phyloP scores from a whole-genome alignment of 2,329 filamentous ascomycete species.

The Pseudocercospora eumusae region DNA sequence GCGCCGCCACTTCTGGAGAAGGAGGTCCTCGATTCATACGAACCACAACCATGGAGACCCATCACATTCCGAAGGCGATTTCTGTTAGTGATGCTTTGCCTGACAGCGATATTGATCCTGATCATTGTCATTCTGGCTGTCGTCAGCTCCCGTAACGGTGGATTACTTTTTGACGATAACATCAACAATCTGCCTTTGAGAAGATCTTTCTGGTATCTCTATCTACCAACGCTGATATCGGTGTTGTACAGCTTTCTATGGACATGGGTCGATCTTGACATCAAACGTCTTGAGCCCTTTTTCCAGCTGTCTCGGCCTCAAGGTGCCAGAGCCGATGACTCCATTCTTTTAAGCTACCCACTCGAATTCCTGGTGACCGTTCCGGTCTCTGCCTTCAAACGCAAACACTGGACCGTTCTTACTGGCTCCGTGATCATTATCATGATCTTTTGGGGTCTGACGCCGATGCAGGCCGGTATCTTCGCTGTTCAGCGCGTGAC shows the following conservation, averaged over 20 bases:
- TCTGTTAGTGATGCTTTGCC: conserved; percentile 41
- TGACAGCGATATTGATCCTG: conserved; percentile 40
- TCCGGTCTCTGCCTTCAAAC: conserved; percentile 44
- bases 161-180: conserved; percentile 41
- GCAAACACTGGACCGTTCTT: conserved; percentile 55
- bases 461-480: conserved; percentile 58
- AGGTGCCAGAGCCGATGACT: conserved; percentile 43
- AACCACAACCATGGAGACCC: conserved; percentile 49
- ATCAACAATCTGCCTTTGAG: conserved; percentile 43
- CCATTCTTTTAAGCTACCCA: conserved; percentile 58
- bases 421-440: conserved; percentile 52
- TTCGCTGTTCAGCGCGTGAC: conserved; percentile 47
- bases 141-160: too few species aligned
- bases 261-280: conserved; percentile 62
- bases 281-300: conserved; percentile 62
- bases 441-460: conserved; percentile 57
- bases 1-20: too few species aligned
- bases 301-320: conserved; percentile 62
- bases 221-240: conserved; percentile 56
- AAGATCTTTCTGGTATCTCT: conserved; percentile 50
- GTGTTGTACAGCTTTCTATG: conserved; percentile 59
- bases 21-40: too few species aligned
- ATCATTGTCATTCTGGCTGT: too few species aligned
- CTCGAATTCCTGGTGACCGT: conserved; percentile 51
- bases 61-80: conserved; percentile 43